A percentile compares a stretch with the other conserved stretches of the same genome.
phyloP scores from a whole-genome alignment of 352 stramenopile species.

The Pythium phragmitis region DNA sequence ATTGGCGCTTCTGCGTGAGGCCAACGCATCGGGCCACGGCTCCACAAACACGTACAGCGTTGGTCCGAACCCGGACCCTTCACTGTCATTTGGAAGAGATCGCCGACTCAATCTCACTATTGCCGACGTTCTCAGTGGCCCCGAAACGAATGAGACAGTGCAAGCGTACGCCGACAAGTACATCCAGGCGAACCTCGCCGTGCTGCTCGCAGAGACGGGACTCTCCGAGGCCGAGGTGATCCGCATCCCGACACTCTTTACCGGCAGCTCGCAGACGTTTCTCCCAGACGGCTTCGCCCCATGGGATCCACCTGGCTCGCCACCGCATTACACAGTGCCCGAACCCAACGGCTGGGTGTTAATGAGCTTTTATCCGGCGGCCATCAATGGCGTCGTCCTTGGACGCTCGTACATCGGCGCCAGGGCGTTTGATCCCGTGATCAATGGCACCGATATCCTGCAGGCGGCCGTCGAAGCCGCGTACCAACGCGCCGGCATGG shows the following conservation, averaged over 20 bases:
- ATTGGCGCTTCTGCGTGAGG: slow-evolving; percentile 6
- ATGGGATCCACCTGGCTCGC: slow-evolving; percentile 12
- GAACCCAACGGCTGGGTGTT: slow-evolving; percentile 1
- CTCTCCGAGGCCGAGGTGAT: slow-evolving; percentile 14
- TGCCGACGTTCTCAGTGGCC: slow-evolving; percentile 7
- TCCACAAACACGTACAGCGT: slow-evolving; percentile 4
- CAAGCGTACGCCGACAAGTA: slow-evolving; percentile 12
- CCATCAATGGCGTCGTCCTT: slow-evolving; percentile 14
- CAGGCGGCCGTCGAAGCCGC: slow-evolving; percentile 10
- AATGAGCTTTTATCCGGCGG: slow-evolving; percentile 9
- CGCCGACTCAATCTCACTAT: slow-evolving; percentile 6
- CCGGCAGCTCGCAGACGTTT: background rate
- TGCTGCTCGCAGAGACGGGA: slow-evolving; percentile 16
- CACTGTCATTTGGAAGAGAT: background rate
- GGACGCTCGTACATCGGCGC: slow-evolving; percentile 15
- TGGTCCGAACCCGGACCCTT: background rate
- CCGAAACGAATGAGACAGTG: background rate
- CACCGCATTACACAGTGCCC: slow-evolving; percentile 9
- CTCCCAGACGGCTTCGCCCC: slow-evolving; percentile 12
- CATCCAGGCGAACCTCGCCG: slow-evolving; percentile 13
- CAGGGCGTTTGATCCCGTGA: slow-evolving; percentile 3
- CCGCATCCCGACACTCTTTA: slow-evolving; percentile 12
- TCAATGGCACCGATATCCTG: slow-evolving; percentile 19
- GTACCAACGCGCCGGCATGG: slow-evolving; percentile 16
- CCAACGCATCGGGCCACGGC: slow-evolving; percentile 7